phyloP scores from a whole-genome alignment of 257 asterid species.

The Lycium ferocissimum region DNA sequence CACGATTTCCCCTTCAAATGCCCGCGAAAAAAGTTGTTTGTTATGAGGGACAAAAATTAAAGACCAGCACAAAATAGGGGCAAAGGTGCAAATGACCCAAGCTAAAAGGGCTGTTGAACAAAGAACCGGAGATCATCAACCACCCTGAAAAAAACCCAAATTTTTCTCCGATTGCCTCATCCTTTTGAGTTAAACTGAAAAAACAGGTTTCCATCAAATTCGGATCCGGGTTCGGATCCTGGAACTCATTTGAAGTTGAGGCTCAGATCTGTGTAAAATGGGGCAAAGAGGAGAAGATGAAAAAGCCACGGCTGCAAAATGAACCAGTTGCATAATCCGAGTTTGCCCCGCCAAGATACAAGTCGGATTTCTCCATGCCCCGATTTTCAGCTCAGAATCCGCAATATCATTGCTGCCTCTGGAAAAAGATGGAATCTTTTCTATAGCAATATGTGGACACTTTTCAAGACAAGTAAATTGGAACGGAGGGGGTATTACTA shows the following conservation, averaged over 20 bases:
- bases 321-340: neutral
- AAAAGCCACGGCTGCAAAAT: conserved; percentile 10
- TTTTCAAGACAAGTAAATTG: no score
- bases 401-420: no score
- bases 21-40: no score
- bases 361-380: neutral
- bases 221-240: neutral
- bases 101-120: no score
- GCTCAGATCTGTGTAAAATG: conserved; percentile 24
- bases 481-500: no score
- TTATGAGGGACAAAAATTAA: no score
- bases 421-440: no score
- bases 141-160: neutral
- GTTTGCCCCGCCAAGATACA: neutral
- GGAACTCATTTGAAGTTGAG: neutral
- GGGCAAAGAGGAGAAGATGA: neutral
- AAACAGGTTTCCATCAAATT: neutral
- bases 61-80: no score
- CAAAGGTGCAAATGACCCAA: no score
- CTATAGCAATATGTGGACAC: no score
- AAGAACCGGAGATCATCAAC: neutral
- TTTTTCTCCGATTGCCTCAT: neutral
- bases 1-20: no score
- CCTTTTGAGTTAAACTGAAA: neutral
- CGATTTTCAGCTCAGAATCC: no score